These are phyloP conservation scores for Quercus gilva DNA, from an alignment of 306 rosid species.

Conservation along the genomic window DNA sequence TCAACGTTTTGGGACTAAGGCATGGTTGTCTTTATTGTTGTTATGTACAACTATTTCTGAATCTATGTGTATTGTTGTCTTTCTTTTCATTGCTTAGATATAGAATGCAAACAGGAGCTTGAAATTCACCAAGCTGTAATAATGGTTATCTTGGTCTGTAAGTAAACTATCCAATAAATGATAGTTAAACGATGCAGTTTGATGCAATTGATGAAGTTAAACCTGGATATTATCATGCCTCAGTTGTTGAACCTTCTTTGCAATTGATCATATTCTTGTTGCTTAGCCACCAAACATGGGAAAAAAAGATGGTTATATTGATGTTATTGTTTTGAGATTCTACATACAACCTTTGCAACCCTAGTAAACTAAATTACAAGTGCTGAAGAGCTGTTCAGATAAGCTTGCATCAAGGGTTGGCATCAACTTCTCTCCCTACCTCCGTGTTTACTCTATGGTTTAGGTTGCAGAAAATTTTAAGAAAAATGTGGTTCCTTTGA, in stretches of 20 bases:
- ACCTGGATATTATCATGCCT: background rate
- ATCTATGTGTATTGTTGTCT: background rate
- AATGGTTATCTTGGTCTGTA: background rate
- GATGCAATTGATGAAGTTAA: background rate
- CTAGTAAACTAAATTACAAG: too few relatives aligned
- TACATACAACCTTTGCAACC: background rate
- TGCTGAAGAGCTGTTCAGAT: too few relatives aligned
- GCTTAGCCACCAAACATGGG: background rate
- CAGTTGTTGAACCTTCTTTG: background rate
- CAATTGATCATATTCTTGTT: background rate
- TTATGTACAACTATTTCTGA: background rate
- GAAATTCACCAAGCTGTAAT: background rate
- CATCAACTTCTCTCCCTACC: background rate
- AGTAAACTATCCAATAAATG: background rate
- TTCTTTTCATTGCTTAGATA: background rate
- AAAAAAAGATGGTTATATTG: background rate
- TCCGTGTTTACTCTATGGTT: background rate
- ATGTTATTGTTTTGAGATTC: background rate
- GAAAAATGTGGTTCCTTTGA: background rate
- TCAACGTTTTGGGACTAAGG: too few relatives aligned
- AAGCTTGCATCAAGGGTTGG: background rate
- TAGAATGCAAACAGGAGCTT: background rate
- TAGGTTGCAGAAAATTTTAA: background rate
- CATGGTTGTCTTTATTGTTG: background rate
- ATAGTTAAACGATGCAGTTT: background rate